phyloP scores from a whole-genome alignment of 495 filamentous ascomycete genomes.

The Hypoxylon lenormandii region DNA sequence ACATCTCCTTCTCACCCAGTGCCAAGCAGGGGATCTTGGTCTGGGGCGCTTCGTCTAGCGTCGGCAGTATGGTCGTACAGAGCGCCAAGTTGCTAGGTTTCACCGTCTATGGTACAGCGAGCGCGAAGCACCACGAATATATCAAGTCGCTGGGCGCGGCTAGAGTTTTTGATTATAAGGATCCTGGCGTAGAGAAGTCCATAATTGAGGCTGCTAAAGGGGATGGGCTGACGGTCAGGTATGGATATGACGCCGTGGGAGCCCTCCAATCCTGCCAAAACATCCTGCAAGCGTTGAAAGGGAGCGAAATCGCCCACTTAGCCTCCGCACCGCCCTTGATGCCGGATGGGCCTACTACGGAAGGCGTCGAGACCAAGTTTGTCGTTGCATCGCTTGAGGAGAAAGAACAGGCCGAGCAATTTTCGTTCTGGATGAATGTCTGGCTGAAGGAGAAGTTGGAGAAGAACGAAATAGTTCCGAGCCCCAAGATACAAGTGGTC shows the following conservation, averaged over 20 bases:
- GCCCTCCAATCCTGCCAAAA: conserved; percentile 29
- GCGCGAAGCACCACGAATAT: conserved; percentile 58
- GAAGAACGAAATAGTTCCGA: conserved; percentile 58
- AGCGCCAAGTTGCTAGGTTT: conserved; percentile 57
- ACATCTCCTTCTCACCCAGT: conserved; percentile 49
- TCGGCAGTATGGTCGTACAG: conserved; percentile 60
- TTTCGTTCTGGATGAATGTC: conserved; percentile 56
- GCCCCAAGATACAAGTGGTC: conserved; percentile 59
- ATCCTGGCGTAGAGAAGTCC: conserved; percentile 55
- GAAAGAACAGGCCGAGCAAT: conserved; percentile 54
- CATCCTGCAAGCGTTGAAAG: conserved; percentile 34
- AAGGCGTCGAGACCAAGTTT: conserved; percentile 59
- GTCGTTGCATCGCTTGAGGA: conserved; percentile 53
- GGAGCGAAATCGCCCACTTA: conserved; percentile 51
- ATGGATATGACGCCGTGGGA: conserved; percentile 60
- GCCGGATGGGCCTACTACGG: conserved; percentile 47
- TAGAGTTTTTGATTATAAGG: conserved; percentile 65
- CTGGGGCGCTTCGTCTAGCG: conserved; percentile 64
- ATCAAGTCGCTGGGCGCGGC: conserved; percentile 62
- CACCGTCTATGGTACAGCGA: conserved; percentile 64
- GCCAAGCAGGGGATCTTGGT: conserved; percentile 55
- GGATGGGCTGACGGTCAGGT: conserved; percentile 55
- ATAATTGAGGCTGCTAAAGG: conserved; percentile 60
- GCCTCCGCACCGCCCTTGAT: conserved; percentile 54
- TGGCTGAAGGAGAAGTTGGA: conserved; percentile 59